These are phyloP conservation scores for Rubroboletus pulcherrimus DNA, from an alignment of 768 basidiomycete species.

Conservation along the genomic window DNA sequence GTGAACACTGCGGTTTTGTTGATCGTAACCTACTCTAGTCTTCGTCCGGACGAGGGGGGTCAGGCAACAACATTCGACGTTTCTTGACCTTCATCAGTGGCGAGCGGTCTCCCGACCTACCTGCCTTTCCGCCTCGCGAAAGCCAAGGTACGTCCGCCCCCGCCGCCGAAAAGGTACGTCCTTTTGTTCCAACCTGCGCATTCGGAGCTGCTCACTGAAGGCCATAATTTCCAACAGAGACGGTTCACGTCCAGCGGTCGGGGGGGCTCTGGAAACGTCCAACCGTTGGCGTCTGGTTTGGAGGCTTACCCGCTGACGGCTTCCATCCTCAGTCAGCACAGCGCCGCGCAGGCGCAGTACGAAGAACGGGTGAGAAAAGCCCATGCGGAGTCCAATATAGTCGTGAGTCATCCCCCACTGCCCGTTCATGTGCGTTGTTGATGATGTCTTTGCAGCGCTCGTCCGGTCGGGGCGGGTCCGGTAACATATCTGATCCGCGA, in stretches of 20 bases:
- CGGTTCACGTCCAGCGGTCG: slow-evolving; percentile 23
- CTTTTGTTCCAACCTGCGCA: neutral
- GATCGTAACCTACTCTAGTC: slow-evolving; percentile 4
- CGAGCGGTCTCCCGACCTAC: neutral
- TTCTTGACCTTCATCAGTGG: neutral
- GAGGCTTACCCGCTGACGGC: slow-evolving; percentile 23
- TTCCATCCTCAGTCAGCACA: slow-evolving; percentile 19
- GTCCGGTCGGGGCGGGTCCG: slow-evolving; percentile 26
- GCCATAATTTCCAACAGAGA: neutral
- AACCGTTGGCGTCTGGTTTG: neutral
- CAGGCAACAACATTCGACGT: slow-evolving; percentile 19
- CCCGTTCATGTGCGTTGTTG: neutral
- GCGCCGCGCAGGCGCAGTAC: slow-evolving; percentile 9
- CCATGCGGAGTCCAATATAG: slow-evolving; percentile 13
- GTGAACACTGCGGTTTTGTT: neutral
- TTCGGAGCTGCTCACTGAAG: neutral
- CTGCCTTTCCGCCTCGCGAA: neutral
- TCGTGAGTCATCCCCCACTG: slow-evolving; percentile 12
- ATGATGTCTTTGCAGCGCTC: slow-evolving; percentile 14
- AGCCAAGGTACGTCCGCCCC: neutral
- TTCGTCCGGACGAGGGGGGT: slow-evolving; percentile 24
- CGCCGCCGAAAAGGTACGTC: neutral
- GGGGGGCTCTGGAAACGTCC: slow-evolving; percentile 27
- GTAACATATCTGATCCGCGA: slow-evolving; percentile 20
- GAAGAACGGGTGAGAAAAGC: slow-evolving; percentile 14